These are phyloP conservation scores for Pseudoneurospora amorphoporcata DNA, from an alignment of 495 filamentous ascomycete species.

Conservation along the genomic window DNA sequence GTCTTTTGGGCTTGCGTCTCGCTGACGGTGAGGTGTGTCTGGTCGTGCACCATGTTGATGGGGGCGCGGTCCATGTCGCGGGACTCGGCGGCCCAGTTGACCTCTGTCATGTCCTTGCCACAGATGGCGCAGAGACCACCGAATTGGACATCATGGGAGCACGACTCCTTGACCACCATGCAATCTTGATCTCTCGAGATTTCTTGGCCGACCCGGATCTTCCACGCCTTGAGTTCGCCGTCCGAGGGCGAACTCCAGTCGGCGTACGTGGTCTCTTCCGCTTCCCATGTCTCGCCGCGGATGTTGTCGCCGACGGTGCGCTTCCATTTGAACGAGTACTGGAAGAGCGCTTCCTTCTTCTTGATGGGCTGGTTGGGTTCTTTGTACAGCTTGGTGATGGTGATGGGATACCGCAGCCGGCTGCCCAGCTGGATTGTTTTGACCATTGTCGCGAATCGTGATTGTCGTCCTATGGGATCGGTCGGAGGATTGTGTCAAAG, in stretches of 20 bases:
- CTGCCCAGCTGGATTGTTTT: conserved; percentile 40
- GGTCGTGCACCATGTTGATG: conserved; percentile 89
- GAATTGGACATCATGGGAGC: conserved; percentile 83
- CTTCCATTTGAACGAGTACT: conserved; percentile 71
- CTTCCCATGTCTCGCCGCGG: conserved; percentile 46
- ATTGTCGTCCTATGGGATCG: not conserved
- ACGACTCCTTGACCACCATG: conserved; percentile 80
- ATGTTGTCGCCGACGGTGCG: conserved; percentile 64
- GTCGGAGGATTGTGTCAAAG: not conserved
- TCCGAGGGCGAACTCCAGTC: conserved; percentile 76
- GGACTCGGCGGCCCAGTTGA: conserved; percentile 39
- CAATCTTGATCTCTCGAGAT: conserved; percentile 50
- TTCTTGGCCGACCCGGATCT: conserved; percentile 59
- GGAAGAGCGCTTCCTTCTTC: conserved; percentile 64
- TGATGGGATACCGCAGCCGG: conserved; percentile 85
- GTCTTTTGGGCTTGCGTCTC: conserved; percentile 62
- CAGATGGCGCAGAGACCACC: conserved; percentile 82
- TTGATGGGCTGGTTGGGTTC: conserved; percentile 60
- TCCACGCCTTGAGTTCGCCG: conserved; percentile 67
- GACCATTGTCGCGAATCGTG: conserved; percentile 6
- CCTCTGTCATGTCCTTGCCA: conserved; percentile 91
- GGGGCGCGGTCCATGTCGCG: conserved; percentile 66
- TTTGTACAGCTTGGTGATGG: conserved; percentile 78
- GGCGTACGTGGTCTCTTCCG: conserved; percentile 53
- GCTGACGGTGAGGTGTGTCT: conserved; percentile 67